Evolutionary conservation across 176 grass and related monocot genomes (phyloP).

Genomic region (Rhynchospora tenuis): DNA sequence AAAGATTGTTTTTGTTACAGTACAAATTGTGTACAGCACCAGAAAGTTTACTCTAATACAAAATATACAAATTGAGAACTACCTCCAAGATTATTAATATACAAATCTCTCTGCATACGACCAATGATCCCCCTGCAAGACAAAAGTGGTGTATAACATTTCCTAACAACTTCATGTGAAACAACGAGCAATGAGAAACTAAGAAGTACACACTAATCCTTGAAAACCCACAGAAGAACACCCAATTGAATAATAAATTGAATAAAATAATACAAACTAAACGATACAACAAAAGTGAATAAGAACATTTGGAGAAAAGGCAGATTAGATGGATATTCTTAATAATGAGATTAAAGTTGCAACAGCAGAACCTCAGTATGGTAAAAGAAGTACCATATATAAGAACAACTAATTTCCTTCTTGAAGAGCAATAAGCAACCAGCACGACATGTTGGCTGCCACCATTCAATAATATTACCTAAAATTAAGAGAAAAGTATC

Average conservation of each 20-base stretch:
- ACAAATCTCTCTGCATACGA: conserved; percentile 42
- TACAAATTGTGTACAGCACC: neutral
- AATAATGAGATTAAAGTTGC: neutral
- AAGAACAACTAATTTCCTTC: conserved; percentile 62
- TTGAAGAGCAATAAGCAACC: conserved; percentile 73
- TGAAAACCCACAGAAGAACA: conserved; percentile 3
- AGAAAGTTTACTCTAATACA: neutral
- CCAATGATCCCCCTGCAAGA: conserved; percentile 47
- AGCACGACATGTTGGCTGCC: conserved; percentile 52
- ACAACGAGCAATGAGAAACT: neutral
- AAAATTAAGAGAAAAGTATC: conserved; percentile 17
- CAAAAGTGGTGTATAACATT: neutral
- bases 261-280: neutral
- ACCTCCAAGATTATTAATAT: conserved; percentile 47
- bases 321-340: conserved; percentile 18
- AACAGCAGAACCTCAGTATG: neutral
- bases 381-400: conserved; percentile 65
- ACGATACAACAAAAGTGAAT: conserved; percentile 15
- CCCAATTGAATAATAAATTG: conserved; percentile 34
- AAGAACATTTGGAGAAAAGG: neutral
- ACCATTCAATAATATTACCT: conserved; percentile 80
- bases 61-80: neutral
- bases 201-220: neutral
- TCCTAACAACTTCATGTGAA: conserved; percentile 3
- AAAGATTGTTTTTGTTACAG: neutral